A percentile compares a stretch with the other conserved stretches of the same genome.
Evolutionary conservation across 2,329 filamentous ascomycete species (phyloP).

Genomic region (Pseudonectria buxi): DNA sequence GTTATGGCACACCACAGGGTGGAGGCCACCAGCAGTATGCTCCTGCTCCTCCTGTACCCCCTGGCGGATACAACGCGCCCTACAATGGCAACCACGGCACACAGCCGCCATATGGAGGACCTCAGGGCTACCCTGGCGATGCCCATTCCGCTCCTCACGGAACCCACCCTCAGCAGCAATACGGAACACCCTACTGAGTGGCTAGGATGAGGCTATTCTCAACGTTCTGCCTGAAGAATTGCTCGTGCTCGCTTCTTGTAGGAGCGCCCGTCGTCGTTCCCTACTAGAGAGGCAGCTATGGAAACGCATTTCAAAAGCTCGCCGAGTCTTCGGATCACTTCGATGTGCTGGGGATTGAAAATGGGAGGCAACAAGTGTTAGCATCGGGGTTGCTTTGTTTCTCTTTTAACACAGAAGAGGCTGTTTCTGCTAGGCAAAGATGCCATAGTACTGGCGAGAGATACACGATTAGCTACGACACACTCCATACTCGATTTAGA

Average conservation of each 20-base stretch:
- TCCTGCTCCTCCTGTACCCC: conserved; percentile 14
- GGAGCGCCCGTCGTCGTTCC: too few relatives aligned
- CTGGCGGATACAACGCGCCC: conserved; percentile 23
- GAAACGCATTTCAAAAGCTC: too few relatives aligned
- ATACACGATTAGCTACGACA: conserved; percentile 5
- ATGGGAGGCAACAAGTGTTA: too few relatives aligned
- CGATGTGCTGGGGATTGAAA: too few relatives aligned
- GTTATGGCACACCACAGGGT: conserved; percentile 16
- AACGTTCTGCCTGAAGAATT: neutral
- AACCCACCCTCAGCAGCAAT: conserved; percentile 25
- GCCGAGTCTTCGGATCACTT: too few relatives aligned
- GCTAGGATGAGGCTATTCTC: neutral
- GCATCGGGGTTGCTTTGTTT: too few relatives aligned
- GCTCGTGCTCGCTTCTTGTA: neutral
- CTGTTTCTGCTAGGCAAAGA: too few relatives aligned
- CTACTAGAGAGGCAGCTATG: too few relatives aligned
- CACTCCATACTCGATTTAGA: conserved; percentile 21
- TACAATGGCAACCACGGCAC: conserved; percentile 21
- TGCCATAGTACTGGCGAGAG: too few relatives aligned
- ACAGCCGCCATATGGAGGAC: conserved; percentile 24
- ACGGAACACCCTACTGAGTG: conserved; percentile 19
- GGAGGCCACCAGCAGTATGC: conserved; percentile 16
- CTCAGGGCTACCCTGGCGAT: conserved; percentile 20
- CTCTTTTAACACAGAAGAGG: too few relatives aligned
- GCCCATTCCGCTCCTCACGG: conserved; percentile 24